Evolutionary conservation across 345 rosid species (phyloP).

Genomic region (Salix udensis): DNA sequence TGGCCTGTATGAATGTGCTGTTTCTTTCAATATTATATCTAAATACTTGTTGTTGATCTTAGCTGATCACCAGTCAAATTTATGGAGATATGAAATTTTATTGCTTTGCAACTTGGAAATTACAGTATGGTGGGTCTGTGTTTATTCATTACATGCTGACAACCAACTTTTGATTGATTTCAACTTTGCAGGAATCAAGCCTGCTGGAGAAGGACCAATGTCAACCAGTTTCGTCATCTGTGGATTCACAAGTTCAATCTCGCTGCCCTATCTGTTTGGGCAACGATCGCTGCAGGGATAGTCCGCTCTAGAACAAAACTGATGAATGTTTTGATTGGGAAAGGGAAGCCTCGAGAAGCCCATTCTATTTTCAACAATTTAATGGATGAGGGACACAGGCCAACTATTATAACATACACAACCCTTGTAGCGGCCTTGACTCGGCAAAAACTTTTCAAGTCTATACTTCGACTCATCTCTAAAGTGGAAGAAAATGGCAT

Average conservation of each 20-base stretch:
- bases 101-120: too few relatives aligned
- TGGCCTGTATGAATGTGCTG: neutral
- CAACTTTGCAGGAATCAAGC: conserved; percentile 34
- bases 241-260: conserved; percentile 25
- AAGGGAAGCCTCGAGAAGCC: conserved; percentile 77
- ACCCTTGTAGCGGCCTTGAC: conserved; percentile 72
- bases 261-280: conserved; percentile 59
- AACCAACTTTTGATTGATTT: conserved; percentile 6
- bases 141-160: neutral
- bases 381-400: conserved; percentile 76
- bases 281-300: conserved; percentile 53
- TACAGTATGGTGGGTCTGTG: neutral
- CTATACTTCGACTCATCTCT: conserved; percentile 56
- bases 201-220: conserved; percentile 32
- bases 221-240: conserved; percentile 28
- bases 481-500: conserved; percentile 67
- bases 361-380: conserved; percentile 54
- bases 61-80: too few relatives aligned
- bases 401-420: conserved; percentile 80
- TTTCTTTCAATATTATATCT: neutral
- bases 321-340: conserved; percentile 68
- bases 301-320: conserved; percentile 85
- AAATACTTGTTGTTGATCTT: neutral
- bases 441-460: conserved; percentile 51
- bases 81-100: too few relatives aligned